phyloP scores from a whole-genome alignment of 768 basidiomycete species.

The Leccinum barrowsii region DNA sequence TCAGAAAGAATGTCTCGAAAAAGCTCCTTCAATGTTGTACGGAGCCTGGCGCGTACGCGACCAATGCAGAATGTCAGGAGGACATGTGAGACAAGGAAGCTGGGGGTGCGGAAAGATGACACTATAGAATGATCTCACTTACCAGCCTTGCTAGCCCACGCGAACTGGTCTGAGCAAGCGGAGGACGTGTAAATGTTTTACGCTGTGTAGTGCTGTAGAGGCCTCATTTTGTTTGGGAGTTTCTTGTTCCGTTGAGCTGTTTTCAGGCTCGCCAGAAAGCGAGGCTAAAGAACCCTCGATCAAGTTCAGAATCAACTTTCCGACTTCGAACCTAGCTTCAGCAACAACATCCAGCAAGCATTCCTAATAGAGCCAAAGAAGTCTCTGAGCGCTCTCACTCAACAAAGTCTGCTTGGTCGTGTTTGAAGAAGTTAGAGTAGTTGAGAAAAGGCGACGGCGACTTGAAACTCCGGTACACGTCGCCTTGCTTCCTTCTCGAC shows the following conservation, averaged over 20 bases:
- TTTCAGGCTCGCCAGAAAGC: constrained; percentile 10
- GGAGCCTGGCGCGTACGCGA: constrained; percentile 44
- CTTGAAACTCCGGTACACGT: constrained; percentile 81
- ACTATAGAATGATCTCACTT: constrained; percentile 19
- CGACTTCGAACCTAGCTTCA: constrained; percentile 83
- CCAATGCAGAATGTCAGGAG: constrained; percentile 64
- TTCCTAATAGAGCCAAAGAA: constrained; percentile 84
- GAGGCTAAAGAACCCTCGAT: constrained; percentile 27
- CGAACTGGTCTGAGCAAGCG: constrained; percentile 74
- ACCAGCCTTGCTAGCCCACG: constrained; percentile 76
- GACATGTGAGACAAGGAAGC: constrained; percentile 53
- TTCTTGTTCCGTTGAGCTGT: constrained; percentile 8
- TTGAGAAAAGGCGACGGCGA: constrained; percentile 80
- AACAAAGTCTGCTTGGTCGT: constrained; percentile 57
- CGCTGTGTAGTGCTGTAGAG: constrained; percentile 40
- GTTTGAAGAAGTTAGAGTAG: constrained; percentile 32
- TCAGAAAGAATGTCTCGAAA: constrained; percentile 59
- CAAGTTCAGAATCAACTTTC: constrained; percentile 64
- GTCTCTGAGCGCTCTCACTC: constrained; percentile 72
- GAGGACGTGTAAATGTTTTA: constrained; percentile 75
- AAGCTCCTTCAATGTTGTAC: constrained; percentile 48
- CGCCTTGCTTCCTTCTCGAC: constrained; percentile 72
- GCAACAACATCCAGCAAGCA: constrained; percentile 70
- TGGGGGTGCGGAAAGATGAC: constrained; percentile 13
- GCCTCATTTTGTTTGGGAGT: constrained; percentile 13